A percentile compares a stretch with the other conserved stretches of the same genome.
Conservation (phyloP, 805 yeast species). For the Metschnikowia chrysomelidarum region DNA sequence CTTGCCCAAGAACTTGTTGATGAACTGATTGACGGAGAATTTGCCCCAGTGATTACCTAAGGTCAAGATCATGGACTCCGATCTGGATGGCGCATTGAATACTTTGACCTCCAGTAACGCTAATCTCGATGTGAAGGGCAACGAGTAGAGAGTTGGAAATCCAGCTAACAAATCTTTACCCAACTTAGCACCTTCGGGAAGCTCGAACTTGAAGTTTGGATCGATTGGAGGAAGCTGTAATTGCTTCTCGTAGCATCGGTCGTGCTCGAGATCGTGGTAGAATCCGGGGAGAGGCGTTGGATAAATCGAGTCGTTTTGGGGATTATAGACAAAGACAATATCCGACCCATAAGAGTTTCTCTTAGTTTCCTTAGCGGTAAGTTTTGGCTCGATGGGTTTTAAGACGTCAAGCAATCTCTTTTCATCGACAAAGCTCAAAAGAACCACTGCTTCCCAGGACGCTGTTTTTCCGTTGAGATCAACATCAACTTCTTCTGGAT, state of each 20-base stretch:
- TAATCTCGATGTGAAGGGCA: constrained; percentile 58
- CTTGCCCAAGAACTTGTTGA: constrained; percentile 58
- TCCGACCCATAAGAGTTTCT: constrained; percentile 78
- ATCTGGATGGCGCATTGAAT: constrained; percentile 81
- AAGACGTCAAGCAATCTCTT: constrained; percentile 69
- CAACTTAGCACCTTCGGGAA: constrained; percentile 60
- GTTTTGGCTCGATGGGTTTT: constrained; percentile 57
- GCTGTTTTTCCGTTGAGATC: constrained; percentile 95
- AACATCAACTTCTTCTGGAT: constrained; percentile 81
- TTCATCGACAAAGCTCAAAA: constrained; percentile 88
- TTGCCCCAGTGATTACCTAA: constrained; percentile 56
- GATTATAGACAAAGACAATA: constrained; percentile 67
- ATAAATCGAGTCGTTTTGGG: constrained; percentile 65
- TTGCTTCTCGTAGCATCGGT: constrained; percentile 69
- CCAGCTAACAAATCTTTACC: constrained; percentile 83
- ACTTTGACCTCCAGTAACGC: constrained; percentile 65
- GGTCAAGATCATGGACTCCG: constrained; percentile 73
- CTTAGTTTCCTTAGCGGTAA: constrained; percentile 65
- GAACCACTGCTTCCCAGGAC: constrained; percentile 96
- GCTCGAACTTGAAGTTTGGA: constrained; percentile 49
- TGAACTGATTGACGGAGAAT: constrained; percentile 59
- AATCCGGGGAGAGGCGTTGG: constrained; percentile 75
- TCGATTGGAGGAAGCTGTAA: constrained; percentile 51
- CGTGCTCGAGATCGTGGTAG: constrained; percentile 74
- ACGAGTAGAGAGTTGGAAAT: constrained; percentile 77